These are phyloP conservation scores for Yamadazyma sp. DNA, from an alignment of 1,139 yeast genomes.

Conservation along the genomic window DNA sequence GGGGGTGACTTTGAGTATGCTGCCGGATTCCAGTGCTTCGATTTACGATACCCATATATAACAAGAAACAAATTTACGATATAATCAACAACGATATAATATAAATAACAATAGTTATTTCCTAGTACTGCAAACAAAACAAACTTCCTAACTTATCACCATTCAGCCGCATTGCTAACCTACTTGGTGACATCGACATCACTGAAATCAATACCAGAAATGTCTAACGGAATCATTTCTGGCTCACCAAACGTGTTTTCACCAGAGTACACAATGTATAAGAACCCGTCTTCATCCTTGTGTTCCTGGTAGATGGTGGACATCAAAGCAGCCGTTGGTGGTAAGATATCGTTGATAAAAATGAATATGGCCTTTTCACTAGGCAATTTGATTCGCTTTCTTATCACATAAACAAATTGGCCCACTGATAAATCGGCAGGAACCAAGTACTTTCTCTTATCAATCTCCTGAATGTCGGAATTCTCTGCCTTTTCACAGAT, in stretches of 20 bases:
- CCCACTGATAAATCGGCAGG: slow-evolving; percentile 97
- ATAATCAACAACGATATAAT: background rate
- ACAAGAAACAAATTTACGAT: background rate
- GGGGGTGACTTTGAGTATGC: slow-evolving; percentile 11
- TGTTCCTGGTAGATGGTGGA: slow-evolving; percentile 93
- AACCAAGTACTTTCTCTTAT: slow-evolving; percentile 93
- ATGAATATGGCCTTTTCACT: slow-evolving; percentile 98
- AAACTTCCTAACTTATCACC: too few species aligned
- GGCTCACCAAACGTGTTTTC: slow-evolving; percentile 72
- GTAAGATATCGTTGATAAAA: slow-evolving; percentile 92
- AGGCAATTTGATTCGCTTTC: slow-evolving; percentile 93
- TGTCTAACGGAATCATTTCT: slow-evolving; percentile 28
- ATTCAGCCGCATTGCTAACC: too few species aligned
- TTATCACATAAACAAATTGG: slow-evolving; percentile 94
- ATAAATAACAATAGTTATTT: too few species aligned
- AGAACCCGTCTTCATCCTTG: slow-evolving; percentile 95
- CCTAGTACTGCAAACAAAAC: too few species aligned
- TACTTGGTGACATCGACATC: too few species aligned
- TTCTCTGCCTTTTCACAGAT: slow-evolving; percentile 98
- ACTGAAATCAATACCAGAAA: slow-evolving; percentile 13
- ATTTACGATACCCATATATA: slow-evolving; percentile 5
- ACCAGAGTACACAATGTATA: slow-evolving; percentile 88
- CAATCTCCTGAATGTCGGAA: slow-evolving; percentile 93
- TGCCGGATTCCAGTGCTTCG: slow-evolving; percentile 12
- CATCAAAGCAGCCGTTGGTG: slow-evolving; percentile 97